Conservation (phyloP, 208 protist species). For the Blechomonas ayalai region DNA sequence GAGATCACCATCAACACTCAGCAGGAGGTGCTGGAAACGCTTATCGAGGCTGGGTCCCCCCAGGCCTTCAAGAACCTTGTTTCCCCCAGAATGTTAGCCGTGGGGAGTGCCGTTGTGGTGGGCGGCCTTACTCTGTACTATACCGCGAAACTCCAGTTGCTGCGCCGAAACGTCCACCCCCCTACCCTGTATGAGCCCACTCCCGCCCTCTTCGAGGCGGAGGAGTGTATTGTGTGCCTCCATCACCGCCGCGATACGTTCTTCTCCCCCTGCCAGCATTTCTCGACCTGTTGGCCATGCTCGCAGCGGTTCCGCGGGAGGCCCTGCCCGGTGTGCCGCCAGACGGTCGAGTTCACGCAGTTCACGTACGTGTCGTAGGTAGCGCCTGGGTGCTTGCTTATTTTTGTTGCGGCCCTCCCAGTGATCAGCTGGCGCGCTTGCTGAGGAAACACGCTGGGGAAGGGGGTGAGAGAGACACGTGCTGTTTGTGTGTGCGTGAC, state of each 20-base stretch:
- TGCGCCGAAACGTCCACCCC: conserved; percentile 12
- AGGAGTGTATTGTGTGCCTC: conserved; percentile 68
- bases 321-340: conserved; percentile 43
- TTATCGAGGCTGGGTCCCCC: conserved; percentile 9
- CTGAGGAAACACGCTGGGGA: too few species aligned
- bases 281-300: conserved; percentile 66
- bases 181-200: conserved; percentile 45
- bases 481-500: too few species aligned
- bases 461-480: too few species aligned
- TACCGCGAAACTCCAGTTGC: conserved; percentile 6
- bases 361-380: conserved; percentile 48
- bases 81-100: conserved; percentile 4
- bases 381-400: too few species aligned
- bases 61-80: not conserved
- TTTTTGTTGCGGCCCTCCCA: too few species aligned
- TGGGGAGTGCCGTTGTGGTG: conserved; percentile 11
- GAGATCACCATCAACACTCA: conserved; percentile 48
- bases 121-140: conserved; percentile 19
- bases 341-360: conserved; percentile 26
- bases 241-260: conserved; percentile 53
- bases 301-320: conserved; percentile 13
- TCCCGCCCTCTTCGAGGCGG: conserved; percentile 28
- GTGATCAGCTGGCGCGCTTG: too few species aligned
- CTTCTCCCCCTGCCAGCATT: conserved; percentile 62
- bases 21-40: conserved; percentile 42